Conservation (phyloP, 129 eudicot species). For the Heracleum sosnowskyi region DNA sequence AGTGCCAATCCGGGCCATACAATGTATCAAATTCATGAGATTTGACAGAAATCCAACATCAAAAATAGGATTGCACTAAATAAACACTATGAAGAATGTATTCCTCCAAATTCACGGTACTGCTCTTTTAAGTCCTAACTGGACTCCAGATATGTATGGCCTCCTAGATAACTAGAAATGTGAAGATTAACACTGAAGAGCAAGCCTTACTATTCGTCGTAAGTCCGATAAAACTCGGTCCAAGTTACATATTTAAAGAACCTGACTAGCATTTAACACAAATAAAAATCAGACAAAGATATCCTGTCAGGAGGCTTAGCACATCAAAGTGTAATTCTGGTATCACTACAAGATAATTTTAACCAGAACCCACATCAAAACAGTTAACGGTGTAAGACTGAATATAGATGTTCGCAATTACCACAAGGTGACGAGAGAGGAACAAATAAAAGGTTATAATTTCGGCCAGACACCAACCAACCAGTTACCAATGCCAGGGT, state of each 20-base stretch:
- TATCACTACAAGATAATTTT: neutral
- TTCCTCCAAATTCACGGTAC: too few relatives aligned
- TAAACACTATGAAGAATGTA: neutral
- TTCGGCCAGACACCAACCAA: neutral
- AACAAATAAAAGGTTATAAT: neutral
- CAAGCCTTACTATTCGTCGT: too few relatives aligned
- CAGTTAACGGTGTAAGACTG: neutral
- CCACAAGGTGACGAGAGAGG: neutral
- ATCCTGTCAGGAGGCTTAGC: neutral
- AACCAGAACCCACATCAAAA: neutral
- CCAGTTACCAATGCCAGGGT: neutral
- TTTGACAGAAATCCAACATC: neutral
- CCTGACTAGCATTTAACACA: neutral
- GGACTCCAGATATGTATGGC: too few relatives aligned
- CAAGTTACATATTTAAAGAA: too few relatives aligned
- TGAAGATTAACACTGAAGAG: too few relatives aligned
- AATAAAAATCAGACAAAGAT: neutral
- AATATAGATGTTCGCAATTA: neutral
- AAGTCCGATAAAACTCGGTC: too few relatives aligned
- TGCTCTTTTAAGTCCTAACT: too few relatives aligned
- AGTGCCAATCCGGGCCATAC: constrained; percentile 82
- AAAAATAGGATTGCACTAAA: neutral
- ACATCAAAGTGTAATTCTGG: neutral
- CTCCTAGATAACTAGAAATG: too few relatives aligned
- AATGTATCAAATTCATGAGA: constrained; percentile 63